Evolutionary conservation across 306 rosid genomes (phyloP), one percentile per base, ranked within the genome.

Genomic region (Mimosa bimucronata): DNA sequence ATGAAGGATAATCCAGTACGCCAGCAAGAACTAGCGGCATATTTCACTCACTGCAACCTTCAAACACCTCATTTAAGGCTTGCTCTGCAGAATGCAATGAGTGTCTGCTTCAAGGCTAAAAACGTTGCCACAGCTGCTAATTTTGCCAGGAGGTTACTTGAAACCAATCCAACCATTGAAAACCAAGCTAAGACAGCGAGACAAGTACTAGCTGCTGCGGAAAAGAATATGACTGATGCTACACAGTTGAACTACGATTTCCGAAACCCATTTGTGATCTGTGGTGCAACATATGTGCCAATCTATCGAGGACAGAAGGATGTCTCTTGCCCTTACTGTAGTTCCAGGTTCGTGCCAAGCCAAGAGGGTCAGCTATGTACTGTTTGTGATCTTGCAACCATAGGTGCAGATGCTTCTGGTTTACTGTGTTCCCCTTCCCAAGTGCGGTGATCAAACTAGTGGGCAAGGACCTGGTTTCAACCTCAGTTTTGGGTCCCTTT

Each of bases 271-370:
- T 94, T 94, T 85, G 97, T 94, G 71, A 73, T 77, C 73, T 94
- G 98, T 73, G 98, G 98, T 9, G 92, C 94, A 26, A 94, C 98
- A 13, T 91, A 92, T 61, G 91, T 91, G 78, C 98, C 97, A 15
- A 92, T 94, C 75, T 94, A 94, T 81, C 91, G 97, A 38, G 98
- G 97, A 78, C 97, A 94, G 85, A 94, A 88, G 87, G 98, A 94
- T 66, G 86, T 84, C 16, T 85, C 92, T 65, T 94, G 98, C 89
- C 94, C 98, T 0, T 94, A 87, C 38, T 94, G 98, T 77, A 88
- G 89, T 86, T 84, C 98, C 37, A 91, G 97, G 78, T 94, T 94
- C 80, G 97, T 94, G 84, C 91, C 91, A 71, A 77, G 76, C 80
- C 94, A 91, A 80, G 97, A 89, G 82, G 98, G 97, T 64, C 82